Conservation (phyloP, 1,139 yeast species). For the Tardiomyces digboiensis region DNA sequence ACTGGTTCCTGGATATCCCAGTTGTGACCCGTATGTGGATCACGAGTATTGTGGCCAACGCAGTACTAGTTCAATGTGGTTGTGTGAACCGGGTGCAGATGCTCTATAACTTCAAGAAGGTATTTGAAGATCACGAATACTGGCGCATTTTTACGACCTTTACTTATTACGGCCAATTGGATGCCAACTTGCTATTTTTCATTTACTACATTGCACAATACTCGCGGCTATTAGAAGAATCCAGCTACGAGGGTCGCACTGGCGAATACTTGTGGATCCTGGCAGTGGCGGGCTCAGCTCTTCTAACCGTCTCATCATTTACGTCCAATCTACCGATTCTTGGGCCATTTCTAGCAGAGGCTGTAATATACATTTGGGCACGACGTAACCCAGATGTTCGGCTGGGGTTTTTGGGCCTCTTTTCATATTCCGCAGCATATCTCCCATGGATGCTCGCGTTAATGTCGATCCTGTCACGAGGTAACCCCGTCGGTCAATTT, state of each 20-base stretch:
- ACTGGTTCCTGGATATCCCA: constrained; percentile 25
- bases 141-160: constrained; percentile 37
- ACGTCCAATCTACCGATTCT: constrained; percentile 26
- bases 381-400: constrained; percentile 34
- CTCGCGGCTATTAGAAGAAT: constrained; percentile 34
- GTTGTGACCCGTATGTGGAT: constrained; percentile 22
- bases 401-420: constrained; percentile 30
- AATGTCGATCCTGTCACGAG: constrained; percentile 17
- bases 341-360: constrained; percentile 30
- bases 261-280: constrained; percentile 34
- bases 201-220: constrained; percentile 31
- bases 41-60: constrained; percentile 21
- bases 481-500: constrained; percentile 20
- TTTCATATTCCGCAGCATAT: constrained; percentile 33
- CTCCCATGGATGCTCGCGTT: constrained; percentile 31
- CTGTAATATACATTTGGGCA: constrained; percentile 37
- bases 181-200: constrained; percentile 28
- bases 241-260: constrained; percentile 24
- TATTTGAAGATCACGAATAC: constrained; percentile 23
- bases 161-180: constrained; percentile 33
- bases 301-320: constrained; percentile 24
- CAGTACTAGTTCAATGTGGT: constrained; percentile 26
- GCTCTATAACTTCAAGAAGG: constrained; percentile 13
- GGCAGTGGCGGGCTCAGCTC: constrained; percentile 18
- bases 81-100: constrained; percentile 17